Evolutionary conservation across 2,329 filamentous ascomycete genomes (phyloP).

Genomic region (Capronia epimyces): DNA sequence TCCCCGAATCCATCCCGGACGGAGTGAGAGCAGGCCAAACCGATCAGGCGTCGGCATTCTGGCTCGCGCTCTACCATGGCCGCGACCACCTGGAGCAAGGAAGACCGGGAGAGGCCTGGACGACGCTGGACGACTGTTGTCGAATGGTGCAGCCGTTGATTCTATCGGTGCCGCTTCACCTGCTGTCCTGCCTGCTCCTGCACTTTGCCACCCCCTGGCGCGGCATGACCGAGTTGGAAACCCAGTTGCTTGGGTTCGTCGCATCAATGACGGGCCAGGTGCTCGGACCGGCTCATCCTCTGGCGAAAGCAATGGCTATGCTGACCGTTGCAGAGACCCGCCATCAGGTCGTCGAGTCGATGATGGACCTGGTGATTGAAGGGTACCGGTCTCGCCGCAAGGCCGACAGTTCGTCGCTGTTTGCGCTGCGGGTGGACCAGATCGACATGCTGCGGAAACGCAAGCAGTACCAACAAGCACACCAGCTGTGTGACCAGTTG

Average conservation of each 20-base stretch:
- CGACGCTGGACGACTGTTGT: constrained; percentile 14
- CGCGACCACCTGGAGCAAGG: constrained; percentile 9
- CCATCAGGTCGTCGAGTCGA: constrained; percentile 12
- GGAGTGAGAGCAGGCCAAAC: constrained; percentile 14
- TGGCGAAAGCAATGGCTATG: constrained; percentile 6
- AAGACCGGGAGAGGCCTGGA: constrained; percentile 11
- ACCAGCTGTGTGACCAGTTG: constrained; percentile 11
- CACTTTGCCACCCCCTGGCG: constrained; percentile 21
- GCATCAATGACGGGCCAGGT: constrained; percentile 14
- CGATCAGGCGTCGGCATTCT: constrained; percentile 22
- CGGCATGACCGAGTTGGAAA: constrained; percentile 12
- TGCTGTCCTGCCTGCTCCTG: constrained; percentile 18
- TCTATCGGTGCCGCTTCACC: constrained; percentile 15
- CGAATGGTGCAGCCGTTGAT: constrained; percentile 19
- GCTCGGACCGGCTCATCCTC: constrained; percentile 13
- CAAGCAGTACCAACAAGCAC: constrained; percentile 12
- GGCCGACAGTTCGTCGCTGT: constrained; percentile 16
- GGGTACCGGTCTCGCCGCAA: constrained; percentile 13
- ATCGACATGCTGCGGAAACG: constrained; percentile 20
- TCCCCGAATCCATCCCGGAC: constrained; percentile 9
- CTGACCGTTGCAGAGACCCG: constrained; percentile 4
- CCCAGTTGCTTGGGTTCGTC: constrained; percentile 14
- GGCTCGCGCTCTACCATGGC: constrained; percentile 17
- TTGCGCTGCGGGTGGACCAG: constrained; percentile 21
- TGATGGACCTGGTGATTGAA: constrained; percentile 19